Conservation (phyloP, 202 grass and related monocot species). For the Zizania palustris region DNA sequence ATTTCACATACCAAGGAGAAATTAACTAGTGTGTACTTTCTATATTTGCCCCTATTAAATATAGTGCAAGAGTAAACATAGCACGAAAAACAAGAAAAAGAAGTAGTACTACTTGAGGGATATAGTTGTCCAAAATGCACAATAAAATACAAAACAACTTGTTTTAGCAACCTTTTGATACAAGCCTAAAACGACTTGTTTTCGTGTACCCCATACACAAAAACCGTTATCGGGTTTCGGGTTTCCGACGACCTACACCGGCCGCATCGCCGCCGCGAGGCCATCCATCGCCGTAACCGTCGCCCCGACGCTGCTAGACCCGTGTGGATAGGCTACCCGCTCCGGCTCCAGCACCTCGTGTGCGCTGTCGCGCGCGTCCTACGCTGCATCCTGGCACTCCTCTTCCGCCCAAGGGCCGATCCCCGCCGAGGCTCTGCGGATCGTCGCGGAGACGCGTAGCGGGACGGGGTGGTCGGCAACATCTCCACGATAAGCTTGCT, state of each 20-base stretch:
- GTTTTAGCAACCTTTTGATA: too few relatives aligned
- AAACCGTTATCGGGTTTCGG: too few relatives aligned
- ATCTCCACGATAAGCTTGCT: slow-evolving; percentile 86
- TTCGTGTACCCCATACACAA: too few relatives aligned
- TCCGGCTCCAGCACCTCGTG: slow-evolving; percentile 77
- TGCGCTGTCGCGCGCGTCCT: slow-evolving; percentile 67
- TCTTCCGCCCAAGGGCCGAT: slow-evolving; percentile 44
- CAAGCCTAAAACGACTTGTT: too few relatives aligned
- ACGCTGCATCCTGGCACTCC: slow-evolving; percentile 55
- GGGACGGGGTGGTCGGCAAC: slow-evolving; percentile 63
- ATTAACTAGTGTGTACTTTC: too few relatives aligned
- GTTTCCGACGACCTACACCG: slow-evolving; percentile 83
- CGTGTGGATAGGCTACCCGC: slow-evolving; percentile 60
- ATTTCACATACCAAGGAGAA: too few relatives aligned
- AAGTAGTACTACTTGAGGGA: too few relatives aligned
- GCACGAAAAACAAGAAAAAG: too few relatives aligned
- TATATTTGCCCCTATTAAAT: too few relatives aligned
- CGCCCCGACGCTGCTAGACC: slow-evolving; percentile 40
- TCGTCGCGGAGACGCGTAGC: slow-evolving; percentile 73
- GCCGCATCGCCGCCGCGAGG: slow-evolving; percentile 63
- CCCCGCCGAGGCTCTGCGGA: slow-evolving; percentile 35
- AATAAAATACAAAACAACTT: too few relatives aligned
- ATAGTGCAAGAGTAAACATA: too few relatives aligned
- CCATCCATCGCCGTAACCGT: slow-evolving; percentile 70
- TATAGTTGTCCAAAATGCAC: too few relatives aligned